A percentile compares a stretch with the other conserved stretches of the same genome.
These are phyloP conservation scores for Russula earlei DNA, from an alignment of 768 basidiomycete genomes.

Conservation along the genomic window DNA sequence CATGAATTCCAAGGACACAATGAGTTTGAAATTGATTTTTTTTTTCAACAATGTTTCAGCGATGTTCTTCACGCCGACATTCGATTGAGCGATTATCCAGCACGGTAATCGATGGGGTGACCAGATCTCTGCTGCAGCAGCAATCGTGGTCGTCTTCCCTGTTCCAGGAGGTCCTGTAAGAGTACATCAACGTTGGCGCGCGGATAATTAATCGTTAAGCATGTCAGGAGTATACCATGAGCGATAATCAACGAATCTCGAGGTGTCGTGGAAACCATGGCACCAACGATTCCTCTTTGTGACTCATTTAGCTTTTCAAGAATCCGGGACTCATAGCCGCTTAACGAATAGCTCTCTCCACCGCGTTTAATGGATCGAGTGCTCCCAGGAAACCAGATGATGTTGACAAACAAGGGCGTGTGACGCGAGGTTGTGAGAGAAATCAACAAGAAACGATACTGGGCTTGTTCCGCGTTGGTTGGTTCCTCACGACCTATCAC, in stretches of 20 bases:
- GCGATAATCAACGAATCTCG: conserved; percentile 9
- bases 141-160: conserved; percentile 18
- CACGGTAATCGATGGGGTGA: conserved; percentile 22
- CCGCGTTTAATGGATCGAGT: neutral
- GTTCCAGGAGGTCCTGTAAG: conserved; percentile 14
- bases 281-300: conserved; percentile 1
- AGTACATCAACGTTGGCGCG: neutral
- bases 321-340: neutral
- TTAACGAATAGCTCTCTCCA: neutral
- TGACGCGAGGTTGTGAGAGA: neutral
- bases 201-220: neutral
- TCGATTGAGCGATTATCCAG: conserved; percentile 75
- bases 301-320: neutral
- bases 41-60: conserved; percentile 56
- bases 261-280: neutral
- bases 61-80: conserved; percentile 81
- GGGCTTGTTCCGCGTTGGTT: conserved; percentile 1
- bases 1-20: conserved; percentile 26
- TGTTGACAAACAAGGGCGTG: neutral
- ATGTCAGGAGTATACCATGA: neutral
- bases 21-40: conserved; percentile 49
- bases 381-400: conserved; percentile 6
- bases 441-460: neutral
- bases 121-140: conserved; percentile 8
- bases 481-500: conserved; percentile 11